Evolutionary conservation across 2,329 filamentous ascomycete genomes (phyloP), one percentile per base, ranked within the genome.

Genomic region (Geoglossum cookeanum): DNA sequence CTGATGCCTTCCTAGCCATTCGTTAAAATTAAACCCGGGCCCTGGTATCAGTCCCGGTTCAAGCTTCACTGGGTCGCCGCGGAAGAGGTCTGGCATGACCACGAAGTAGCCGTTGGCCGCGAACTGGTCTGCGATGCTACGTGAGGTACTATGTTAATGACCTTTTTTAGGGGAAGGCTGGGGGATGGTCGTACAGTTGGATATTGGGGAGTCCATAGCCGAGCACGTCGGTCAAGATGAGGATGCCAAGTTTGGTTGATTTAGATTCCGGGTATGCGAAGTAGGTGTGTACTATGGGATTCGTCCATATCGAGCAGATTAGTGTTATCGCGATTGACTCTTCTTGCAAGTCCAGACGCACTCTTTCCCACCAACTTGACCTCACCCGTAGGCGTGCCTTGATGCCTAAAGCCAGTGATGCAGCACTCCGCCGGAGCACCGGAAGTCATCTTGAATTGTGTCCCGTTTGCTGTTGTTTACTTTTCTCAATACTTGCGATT

Each of bases 71-170:
- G 79, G 66, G 9, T 45, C n/a, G 4, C 42, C 83, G 61, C 80
- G 75, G 74, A 88, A 85, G 56, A 85, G 69, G 67, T 90, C 85
- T 32, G 84, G 78, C 60, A 89, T 75, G 47, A 87, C 70, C 58
- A 77, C 77, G 58, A 81, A 73, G 71, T 87, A 88, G 63, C 83
- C 85, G 66, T 84, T 84, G 61, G 79, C 78, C 58, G 86, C 86
- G 67, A 78, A 85, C 64, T 85, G 79, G 72, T 90, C 86, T 59
- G 85, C 85, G 63, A 88, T 78, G 60, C 42, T 45, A 17, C 22
- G 4, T 45, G 22, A 6, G 5, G 42, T 42, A 42, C 13, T 4
- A 42, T 13, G 4, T 15, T 15, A 13, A 15, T 42, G 39, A n/a
- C 9, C 33, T 13, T 15, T 42, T 42, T 15, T 15, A 13, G 4